Evolutionary conservation across 1,284 basidiomycete genomes (phyloP), one percentile per base, ranked within the genome.

Genomic region (Heterobasidion parviporum): DNA sequence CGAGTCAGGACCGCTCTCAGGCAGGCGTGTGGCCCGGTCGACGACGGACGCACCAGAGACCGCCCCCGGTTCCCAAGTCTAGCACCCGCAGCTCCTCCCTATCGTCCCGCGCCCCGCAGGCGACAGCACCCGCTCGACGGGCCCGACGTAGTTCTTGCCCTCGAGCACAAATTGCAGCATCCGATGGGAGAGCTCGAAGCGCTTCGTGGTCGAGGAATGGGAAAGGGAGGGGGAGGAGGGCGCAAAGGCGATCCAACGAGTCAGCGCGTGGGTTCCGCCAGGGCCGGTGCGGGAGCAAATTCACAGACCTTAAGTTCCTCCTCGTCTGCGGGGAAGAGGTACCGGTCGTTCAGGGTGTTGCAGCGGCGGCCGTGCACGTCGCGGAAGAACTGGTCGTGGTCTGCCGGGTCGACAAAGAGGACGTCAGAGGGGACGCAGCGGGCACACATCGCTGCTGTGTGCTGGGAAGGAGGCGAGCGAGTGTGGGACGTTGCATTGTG

Each of bases 31-130:
- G 41, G 12, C 10, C 20, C 55, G 47, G 38, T 36, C 43, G 38
- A n/a, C 12, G 38, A 61, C 54, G 52, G 33, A 65, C 71, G 58
- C 55, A 82, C 83, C 83, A 86, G 38, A 70, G 66, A 8, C 85
- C 83, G 10, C 74, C 76, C 14, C 83, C 83, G 3, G 83, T 85
- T n/a, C 83, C 83, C 57, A 86, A 69, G 68, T 87, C 83, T 44
- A 87, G 77, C 46, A 86, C 75, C 68, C 70, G 68, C 48, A 62
- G 67, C 50, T 66, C 68, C 52, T 70, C 66, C 33, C 65, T 59
- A 10, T 62, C 36, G 62, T 55, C 66, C 50, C 51, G 35, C 53
- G 44, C 45, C 57, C 57, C 33, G 59, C 65, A 12, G 67, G 63
- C 33, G 62, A 60, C 8, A 87, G 72, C 20, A 76, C 75, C 53